Percentiles rank a stretch among this genome's conserved stretches.
Evolutionary conservation across 768 basidiomycete species (phyloP).

Genomic region (Panellus pusillus): DNA sequence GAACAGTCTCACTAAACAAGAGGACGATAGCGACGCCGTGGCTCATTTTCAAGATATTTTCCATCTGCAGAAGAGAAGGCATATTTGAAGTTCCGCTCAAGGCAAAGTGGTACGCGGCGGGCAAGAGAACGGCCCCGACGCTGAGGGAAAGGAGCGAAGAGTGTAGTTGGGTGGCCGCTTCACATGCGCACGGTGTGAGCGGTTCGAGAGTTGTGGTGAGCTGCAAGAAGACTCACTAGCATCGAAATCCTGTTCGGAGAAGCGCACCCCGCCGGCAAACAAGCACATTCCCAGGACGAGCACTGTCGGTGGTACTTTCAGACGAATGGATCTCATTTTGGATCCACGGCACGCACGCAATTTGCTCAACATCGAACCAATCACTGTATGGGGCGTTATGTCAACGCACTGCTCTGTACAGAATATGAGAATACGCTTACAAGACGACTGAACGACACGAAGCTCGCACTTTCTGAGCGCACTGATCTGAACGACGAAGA

Average conservation of each 20-base stretch:
- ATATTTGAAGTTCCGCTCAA: conserved; percentile 35
- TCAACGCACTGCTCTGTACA: neutral
- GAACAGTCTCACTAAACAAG: conserved; percentile 57
- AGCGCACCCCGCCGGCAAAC: conserved; percentile 76
- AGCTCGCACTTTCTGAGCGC: conserved; percentile 83
- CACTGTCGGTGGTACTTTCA: conserved; percentile 40
- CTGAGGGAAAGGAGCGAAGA: conserved; percentile 74
- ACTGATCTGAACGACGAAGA: conserved; percentile 52
- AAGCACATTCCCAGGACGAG: conserved; percentile 85
- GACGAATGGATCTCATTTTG: conserved; percentile 1
- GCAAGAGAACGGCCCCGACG: conserved; percentile 76
- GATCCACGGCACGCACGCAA: conserved; percentile 42
- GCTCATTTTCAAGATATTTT: conserved; percentile 67
- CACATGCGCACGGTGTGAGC: neutral
- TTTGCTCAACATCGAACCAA: conserved; percentile 83
- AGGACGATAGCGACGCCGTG: conserved; percentile 79
- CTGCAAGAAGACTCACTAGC: conserved; percentile 45
- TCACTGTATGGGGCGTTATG: conserved; percentile 45
- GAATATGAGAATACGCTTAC: conserved; percentile 40
- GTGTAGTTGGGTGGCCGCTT: conserved; percentile 72
- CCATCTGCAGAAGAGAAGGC: conserved; percentile 35
- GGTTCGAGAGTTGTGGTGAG: neutral
- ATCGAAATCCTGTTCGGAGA: conserved; percentile 79
- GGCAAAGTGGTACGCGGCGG: conserved; percentile 74
- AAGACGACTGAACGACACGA: conserved; percentile 74